Evolutionary conservation across 495 filamentous ascomycete species (phyloP), one percentile per base, ranked within the genome.

Genomic region (Talaromyces thailandensis): DNA sequence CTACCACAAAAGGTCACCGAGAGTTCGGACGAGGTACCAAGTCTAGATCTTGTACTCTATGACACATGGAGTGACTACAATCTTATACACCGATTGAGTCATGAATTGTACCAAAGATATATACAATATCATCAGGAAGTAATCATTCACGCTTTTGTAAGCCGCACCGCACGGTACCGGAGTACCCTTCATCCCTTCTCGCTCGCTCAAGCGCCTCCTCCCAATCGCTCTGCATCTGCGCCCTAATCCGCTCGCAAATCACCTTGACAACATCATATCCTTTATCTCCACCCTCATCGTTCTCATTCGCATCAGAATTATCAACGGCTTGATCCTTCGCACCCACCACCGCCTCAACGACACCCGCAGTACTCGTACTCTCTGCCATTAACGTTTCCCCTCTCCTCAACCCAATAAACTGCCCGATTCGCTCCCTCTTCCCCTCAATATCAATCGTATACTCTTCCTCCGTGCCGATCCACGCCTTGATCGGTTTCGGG

Each of bases 371-470:
- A n/a, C n/a, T n/a, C n/a, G n/a, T n/a, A n/a, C n/a, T n/a, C n/a
- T n/a, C n/a, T n/a, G n/a, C n/a, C n/a, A n/a, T n/a, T n/a, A n/a
- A n/a, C 35, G 4, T 9, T 4, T 16, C 35, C 35, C 35, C 35
- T 14, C 83, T 84, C 31, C 76, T 62, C 56, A 90, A 68, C n/a
- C 88, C 88, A 65, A 89, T 86, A 62, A 90, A 89, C 58, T 76
- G 66, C 18, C 88, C 88, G 62, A 89, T 80, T 66, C 81, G 75
- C 18, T 83, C 70, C 5, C 87, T 65, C 75, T 89, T 90, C 23
- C 81, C 82, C 61, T 84, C 80, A 1, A 85, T 56, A 53, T 75
- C 70, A 50, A 74, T 77, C 66, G 50, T 40, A 7, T 37, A 23
- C 35, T 72, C 71, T 4, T 63, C 59, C 4, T 50, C 51, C 1